Percentiles rank a stretch among this genome's conserved stretches.
Evolutionary conservation across 1,284 basidiomycete species (phyloP).

Genomic region (Ustilago trichophora): DNA sequence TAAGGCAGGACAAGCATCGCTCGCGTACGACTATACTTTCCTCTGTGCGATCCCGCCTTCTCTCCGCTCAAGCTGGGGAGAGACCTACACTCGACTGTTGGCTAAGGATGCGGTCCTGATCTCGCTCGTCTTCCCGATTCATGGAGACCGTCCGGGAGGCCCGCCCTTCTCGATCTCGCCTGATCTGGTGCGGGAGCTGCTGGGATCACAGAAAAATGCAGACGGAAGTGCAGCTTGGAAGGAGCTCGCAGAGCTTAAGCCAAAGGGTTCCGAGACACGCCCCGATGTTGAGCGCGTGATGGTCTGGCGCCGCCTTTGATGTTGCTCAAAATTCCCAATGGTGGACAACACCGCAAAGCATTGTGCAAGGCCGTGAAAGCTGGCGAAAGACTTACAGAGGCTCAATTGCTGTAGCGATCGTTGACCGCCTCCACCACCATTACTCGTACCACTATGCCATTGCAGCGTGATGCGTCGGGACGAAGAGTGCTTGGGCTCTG

Average conservation of each 20-base stretch:
- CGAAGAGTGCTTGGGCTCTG: too few species aligned
- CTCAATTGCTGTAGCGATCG: slow-evolving; percentile 41
- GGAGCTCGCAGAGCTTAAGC: slow-evolving; percentile 36
- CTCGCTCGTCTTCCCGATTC: slow-evolving; percentile 52
- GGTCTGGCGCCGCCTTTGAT: slow-evolving; percentile 46
- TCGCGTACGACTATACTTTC: slow-evolving; percentile 59
- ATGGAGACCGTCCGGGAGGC: slow-evolving; percentile 49
- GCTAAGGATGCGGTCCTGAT: slow-evolving; percentile 43
- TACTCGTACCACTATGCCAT: too few species aligned
- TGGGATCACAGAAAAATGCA: slow-evolving; percentile 19
- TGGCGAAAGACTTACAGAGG: slow-evolving; percentile 57
- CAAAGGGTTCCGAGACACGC: slow-evolving; percentile 32
- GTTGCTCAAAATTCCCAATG: too few species aligned
- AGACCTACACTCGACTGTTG: slow-evolving; percentile 49
- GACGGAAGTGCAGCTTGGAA: slow-evolving; percentile 28
- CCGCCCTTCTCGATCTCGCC: slow-evolving; percentile 52
- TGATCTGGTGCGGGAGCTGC: slow-evolving; percentile 30
- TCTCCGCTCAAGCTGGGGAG: slow-evolving; percentile 40
- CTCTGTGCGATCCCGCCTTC: slow-evolving; percentile 53
- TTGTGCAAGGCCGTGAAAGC: too few species aligned
- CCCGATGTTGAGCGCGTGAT: slow-evolving; percentile 46
- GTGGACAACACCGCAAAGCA: too few species aligned
- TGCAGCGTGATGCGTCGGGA: too few species aligned
- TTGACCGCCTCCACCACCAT: too few species aligned
- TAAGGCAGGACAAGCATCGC: slow-evolving; percentile 10